Evolutionary conservation across 2,329 filamentous ascomycete genomes (phyloP).

Genomic region (Neonectria neomacrospora): DNA sequence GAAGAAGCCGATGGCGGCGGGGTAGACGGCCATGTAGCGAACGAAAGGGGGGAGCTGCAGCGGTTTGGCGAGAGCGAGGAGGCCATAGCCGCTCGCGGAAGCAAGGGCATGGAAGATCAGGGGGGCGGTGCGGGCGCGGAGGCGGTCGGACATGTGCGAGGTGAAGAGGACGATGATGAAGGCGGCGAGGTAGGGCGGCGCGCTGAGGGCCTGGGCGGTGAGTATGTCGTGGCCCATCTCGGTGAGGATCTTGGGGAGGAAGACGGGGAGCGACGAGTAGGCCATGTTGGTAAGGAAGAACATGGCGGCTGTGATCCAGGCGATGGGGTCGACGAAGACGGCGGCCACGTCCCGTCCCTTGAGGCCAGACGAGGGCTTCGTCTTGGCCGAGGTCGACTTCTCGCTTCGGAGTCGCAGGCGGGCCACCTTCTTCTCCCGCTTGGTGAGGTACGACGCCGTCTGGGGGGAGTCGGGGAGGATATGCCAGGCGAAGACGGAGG

Average conservation of each 20-base stretch:
- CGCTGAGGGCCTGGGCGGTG: conserved; percentile 79
- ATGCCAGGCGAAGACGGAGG: conserved; percentile 78
- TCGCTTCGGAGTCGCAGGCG: conserved; percentile 71
- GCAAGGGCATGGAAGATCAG: conserved; percentile 76
- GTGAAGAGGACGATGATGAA: conserved; percentile 79
- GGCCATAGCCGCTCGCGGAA: conserved; percentile 69
- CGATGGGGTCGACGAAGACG: conserved; percentile 50
- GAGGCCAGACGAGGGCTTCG: conserved; percentile 52
- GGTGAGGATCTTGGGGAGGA: conserved; percentile 82
- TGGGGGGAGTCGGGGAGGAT: conserved; percentile 81
- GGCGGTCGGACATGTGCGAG: conserved; percentile 76
- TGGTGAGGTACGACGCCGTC: conserved; percentile 70
- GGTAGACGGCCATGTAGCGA: conserved; percentile 81
- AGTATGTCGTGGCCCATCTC: conserved; percentile 78
- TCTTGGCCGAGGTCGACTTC: conserved; percentile 44
- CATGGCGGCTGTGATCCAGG: conserved; percentile 81
- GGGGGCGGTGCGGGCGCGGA: conserved; percentile 70
- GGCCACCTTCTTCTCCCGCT: conserved; percentile 75
- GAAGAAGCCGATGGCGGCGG: conserved; percentile 84
- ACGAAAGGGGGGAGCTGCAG: conserved; percentile 57
- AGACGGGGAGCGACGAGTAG: conserved; percentile 88
- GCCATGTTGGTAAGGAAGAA: conserved; percentile 90
- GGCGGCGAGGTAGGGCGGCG: conserved; percentile 82
- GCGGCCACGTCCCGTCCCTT: conserved; percentile 66
- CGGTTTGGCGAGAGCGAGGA: conserved; percentile 69